Percentiles rank a stretch among this genome's conserved stretches.
These are phyloP conservation scores for Petunia secreta DNA, from an alignment of 257 asterid genomes.

Conservation along the genomic window DNA sequence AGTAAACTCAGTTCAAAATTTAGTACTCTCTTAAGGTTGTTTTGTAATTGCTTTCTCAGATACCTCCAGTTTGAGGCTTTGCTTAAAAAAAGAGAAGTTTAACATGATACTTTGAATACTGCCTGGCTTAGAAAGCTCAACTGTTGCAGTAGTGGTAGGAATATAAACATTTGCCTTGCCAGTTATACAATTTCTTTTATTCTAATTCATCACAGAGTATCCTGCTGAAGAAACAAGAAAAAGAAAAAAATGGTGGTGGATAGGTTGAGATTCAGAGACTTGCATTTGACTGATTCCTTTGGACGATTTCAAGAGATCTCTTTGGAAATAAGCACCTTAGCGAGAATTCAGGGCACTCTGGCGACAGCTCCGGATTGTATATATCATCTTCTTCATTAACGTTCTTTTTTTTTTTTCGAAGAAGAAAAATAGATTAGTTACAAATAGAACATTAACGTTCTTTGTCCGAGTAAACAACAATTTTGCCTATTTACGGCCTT, in stretches of 20 bases:
- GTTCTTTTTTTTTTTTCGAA: no score
- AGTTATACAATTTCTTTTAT: neutral
- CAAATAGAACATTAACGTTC: no score
- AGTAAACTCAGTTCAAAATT: neutral
- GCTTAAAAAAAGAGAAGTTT: neutral
- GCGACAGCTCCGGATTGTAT: no score
- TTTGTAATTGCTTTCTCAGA: neutral
- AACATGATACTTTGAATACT: neutral
- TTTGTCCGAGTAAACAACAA: neutral
- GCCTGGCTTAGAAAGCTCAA: neutral
- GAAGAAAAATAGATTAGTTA: no score
- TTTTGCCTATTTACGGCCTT: constrained; percentile 20
- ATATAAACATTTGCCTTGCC: neutral
- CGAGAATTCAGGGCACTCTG: neutral
- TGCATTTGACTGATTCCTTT: neutral
- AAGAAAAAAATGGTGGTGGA: constrained; percentile 26
- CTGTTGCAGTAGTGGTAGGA: constrained; percentile 2
- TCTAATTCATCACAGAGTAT: constrained; percentile 21
- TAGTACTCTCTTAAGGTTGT: neutral
- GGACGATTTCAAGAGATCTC: neutral
- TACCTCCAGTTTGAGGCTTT: neutral
- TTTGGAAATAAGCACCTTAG: neutral
- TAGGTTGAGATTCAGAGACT: neutral
- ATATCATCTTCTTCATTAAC: no score
- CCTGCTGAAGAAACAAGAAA: constrained; percentile 6